Evolutionary conservation across 805 yeast species (phyloP).

Genomic region (Wickerhamiella galacta): DNA sequence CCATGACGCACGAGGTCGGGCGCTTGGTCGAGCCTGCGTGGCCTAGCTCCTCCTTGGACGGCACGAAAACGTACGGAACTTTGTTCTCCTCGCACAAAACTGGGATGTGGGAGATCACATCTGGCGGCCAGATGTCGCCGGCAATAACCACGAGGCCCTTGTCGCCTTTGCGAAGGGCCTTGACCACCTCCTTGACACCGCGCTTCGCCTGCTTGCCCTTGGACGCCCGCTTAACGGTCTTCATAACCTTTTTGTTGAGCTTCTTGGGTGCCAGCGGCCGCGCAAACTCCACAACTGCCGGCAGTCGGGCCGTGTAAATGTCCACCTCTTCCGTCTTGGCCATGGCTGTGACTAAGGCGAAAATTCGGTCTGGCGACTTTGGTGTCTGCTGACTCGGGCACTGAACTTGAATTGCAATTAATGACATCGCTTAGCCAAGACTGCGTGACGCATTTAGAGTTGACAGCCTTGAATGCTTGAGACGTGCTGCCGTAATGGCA

Average conservation of each 20-base stretch:
- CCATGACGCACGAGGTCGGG: slow-evolving; percentile 95
- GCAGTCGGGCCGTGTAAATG: slow-evolving; percentile 81
- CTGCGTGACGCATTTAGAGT: no score
- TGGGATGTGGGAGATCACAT: slow-evolving; percentile 92
- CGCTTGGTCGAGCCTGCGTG: slow-evolving; percentile 98
- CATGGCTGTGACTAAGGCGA: no score
- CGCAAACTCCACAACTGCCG: slow-evolving; percentile 85
- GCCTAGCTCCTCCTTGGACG: slow-evolving; percentile 95
- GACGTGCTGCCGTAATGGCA: no score
- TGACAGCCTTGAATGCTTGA: no score
- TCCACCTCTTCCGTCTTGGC: slow-evolving; percentile 17
- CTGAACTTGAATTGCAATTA: no score
- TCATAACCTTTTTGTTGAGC: slow-evolving; percentile 83
- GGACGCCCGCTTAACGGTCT: slow-evolving; percentile 93
- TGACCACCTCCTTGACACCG: slow-evolving; percentile 98
- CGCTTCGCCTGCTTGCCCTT: slow-evolving; percentile 96
- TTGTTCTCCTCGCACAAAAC: slow-evolving; percentile 88
- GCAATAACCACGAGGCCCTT: slow-evolving; percentile 94
- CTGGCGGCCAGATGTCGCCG: slow-evolving; percentile 95
- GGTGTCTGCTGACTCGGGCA: no score
- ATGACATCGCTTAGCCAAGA: no score
- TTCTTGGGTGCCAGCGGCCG: slow-evolving; percentile 91
- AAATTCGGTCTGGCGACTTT: no score
- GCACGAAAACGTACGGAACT: slow-evolving; percentile 86
- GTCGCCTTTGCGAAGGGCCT: slow-evolving; percentile 94